Evolutionary conservation across 352 stramenopile species (phyloP), one percentile per base, ranked within the genome.

Genomic region (Pythium folliculosum): DNA sequence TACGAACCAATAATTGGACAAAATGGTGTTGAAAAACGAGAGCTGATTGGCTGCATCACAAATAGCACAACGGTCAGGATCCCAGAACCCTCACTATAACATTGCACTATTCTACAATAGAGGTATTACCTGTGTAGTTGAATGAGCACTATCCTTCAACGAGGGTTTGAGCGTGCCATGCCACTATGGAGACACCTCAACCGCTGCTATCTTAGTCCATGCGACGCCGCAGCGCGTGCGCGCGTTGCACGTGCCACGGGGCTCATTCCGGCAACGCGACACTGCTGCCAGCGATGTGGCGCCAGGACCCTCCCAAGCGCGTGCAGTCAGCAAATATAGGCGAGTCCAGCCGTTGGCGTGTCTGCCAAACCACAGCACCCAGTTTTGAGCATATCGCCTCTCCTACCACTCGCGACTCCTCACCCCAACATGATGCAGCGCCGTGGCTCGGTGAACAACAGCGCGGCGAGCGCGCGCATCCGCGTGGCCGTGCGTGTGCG

Each of bases 401-500:
- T 19, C 17, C 40, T 1, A 8, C 19, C n/a, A n/a, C 40, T 21
- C 40, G 4, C 40, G 40, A 8, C 14, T 21, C 1, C 45, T 37
- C 38, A 13, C 37, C 19, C 37, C 25, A 23, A 10, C 32, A 73
- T 69, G 67, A 73, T 69, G 67, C 60, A 65, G 30, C 61, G 67
- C 6, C 62, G 55, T 35, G 61, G 61, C 4, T 70, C 61, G 21
- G 9, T 60, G 6, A 73, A 73, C 37, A 43, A 40, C 22, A 25
- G 30, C 43, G 43, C 65, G 2, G 32, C 65, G 5, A 54, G 67
- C 27, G 80, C 74, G 32, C 82, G 72, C 10, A 72, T 91, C 49
- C 80, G 76, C 43, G 85, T 94, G 8, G 84, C 84, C 21, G 85
- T 94, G 12, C 85, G 85, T 27, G 76, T 94, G 47, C 78, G 79